These are phyloP conservation scores for Aspergillus ustus DNA, from an alignment of 2,329 filamentous ascomycete genomes.

Conservation along the genomic window DNA sequence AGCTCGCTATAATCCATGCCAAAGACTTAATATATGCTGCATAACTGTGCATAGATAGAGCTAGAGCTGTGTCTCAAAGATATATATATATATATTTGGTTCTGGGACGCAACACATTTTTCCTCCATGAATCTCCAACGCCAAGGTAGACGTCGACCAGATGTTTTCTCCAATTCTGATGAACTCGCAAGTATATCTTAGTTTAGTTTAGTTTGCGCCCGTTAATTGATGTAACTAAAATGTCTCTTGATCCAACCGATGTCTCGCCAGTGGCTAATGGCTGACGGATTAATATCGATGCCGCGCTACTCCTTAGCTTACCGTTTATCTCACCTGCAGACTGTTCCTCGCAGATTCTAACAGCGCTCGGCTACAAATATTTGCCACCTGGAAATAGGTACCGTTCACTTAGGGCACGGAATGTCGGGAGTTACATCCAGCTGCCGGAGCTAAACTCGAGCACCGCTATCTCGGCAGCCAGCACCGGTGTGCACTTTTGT, in stretches of 20 bases:
- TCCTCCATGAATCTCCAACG: background rate
- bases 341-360: background rate
- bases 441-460: background rate
- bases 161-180: background rate
- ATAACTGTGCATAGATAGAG: no score
- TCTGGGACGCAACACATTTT: background rate
- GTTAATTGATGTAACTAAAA: background rate
- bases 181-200: constrained; percentile 5
- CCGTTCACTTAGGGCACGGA: background rate
- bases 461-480: background rate
- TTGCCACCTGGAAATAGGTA: background rate
- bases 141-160: background rate
- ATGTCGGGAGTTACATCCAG: constrained; percentile 11
- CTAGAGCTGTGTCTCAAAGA: background rate
- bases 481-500: background rate
- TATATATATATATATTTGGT: background rate
- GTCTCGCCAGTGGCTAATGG: background rate
- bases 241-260: constrained; percentile 3
- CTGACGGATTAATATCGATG: background rate
- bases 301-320: background rate
- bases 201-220: constrained; percentile 1
- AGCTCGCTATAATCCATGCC: no score
- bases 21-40: no score
- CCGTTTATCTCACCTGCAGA: background rate
- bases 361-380: background rate